Evolutionary conservation across 495 filamentous ascomycete genomes (phyloP), one percentile per base, ranked within the genome.

Genomic region (Penicillium herquei): DNA sequence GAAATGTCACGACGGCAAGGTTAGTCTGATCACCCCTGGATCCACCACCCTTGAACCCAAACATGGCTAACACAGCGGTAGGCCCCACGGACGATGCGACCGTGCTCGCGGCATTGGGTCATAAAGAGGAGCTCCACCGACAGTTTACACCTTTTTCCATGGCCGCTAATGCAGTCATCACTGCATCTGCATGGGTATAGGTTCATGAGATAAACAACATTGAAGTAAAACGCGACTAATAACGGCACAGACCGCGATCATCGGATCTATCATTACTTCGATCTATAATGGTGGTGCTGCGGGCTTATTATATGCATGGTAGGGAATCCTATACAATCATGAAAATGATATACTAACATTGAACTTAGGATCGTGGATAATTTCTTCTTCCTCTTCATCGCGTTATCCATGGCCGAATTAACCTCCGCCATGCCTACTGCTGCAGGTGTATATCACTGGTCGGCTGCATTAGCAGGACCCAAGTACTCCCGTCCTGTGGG

Each of bases 201-300:
- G 11, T n/a, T 21, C 16, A 14, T 53, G 13, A 12, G 30, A 2
- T 26, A 26, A 26, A 26, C 21, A n/a, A 26, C 21, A 4, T 26
- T n/a, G n/a, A n/a, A n/a, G n/a, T n/a, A n/a, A 26, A 26, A 26
- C 21, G 21, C 21, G 21, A 26, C 21, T 32, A 49, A 21, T 55
- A 30, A 55, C n/a, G 21, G 7, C 16, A 11, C 39, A 55, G 44
- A 55, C 52, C 12, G 52, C 52, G 35, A 55, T 55, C 31, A 49
- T 55, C 21, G 52, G 52, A 14, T 40, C 52, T 2, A 32, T 55
- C 44, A 55, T 49, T 6, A 55, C 52, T n/a, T 55, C 52, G 7
- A 55, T 55, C 35, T 55, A 55, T 31, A 55, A 55, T 55, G 52
- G 52, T 35, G 52, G 52, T 30, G 52, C 52, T 13, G 39, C 52